Evolutionary conservation across 306 rosid genomes (phyloP).

Genomic region (Hippophae tibetana): DNA sequence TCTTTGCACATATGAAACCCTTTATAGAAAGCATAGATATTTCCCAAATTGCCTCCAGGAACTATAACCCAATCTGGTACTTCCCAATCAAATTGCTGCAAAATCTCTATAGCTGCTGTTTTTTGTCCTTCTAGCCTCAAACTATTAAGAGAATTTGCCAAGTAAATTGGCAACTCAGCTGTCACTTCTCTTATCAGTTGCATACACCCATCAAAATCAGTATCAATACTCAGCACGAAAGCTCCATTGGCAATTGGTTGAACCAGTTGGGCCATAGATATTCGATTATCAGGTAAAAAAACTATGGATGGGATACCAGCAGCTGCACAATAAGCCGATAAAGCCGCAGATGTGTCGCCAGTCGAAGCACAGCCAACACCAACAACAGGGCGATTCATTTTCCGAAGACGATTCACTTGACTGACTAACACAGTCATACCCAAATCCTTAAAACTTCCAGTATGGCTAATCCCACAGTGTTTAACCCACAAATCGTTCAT

Average conservation of each 20-base stretch:
- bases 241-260: constrained; percentile 87
- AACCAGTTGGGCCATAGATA: constrained; percentile 67
- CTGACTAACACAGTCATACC: constrained; percentile 87
- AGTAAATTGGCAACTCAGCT: constrained; percentile 56
- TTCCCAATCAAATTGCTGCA: constrained; percentile 83
- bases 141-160: constrained; percentile 63
- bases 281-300: constrained; percentile 51
- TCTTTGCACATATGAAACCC: constrained; percentile 76
- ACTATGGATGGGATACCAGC: constrained; percentile 72
- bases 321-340: constrained; percentile 67
- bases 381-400: constrained; percentile 56
- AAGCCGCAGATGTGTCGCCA: constrained; percentile 72
- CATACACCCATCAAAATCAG: constrained; percentile 89
- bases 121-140: constrained; percentile 76
- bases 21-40: constrained; percentile 78
- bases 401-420: constrained; percentile 64
- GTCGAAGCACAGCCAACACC: constrained; percentile 91
- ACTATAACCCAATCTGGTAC: constrained; percentile 89
- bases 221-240: constrained; percentile 62
- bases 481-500: constrained; percentile 86
- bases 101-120: constrained; percentile 75
- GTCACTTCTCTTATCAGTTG: constrained; percentile 67
- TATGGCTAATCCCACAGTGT: constrained; percentile 83
- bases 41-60: constrained; percentile 73
- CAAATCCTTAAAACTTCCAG: constrained; percentile 72